These are phyloP conservation scores for Eucalyptus decipiens DNA, from an alignment of 345 rosid genomes.

Conservation along the genomic window DNA sequence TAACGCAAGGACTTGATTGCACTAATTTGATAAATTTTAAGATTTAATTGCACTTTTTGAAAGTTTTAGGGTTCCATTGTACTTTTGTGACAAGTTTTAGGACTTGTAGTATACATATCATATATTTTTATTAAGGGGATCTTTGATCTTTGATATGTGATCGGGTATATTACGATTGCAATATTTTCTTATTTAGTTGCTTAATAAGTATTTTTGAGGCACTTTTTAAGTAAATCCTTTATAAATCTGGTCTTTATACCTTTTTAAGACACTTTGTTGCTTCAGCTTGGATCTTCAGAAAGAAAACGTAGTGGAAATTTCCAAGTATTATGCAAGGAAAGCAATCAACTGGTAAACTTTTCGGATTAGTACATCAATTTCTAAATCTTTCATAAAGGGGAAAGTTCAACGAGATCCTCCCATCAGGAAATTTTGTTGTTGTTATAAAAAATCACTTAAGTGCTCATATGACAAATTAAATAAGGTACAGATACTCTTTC, in stretches of 20 bases:
- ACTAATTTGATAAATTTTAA: too few species aligned
- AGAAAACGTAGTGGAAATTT: not conserved
- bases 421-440: not conserved
- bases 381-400: not conserved
- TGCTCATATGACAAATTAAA: not conserved
- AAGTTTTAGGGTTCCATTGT: too few species aligned
- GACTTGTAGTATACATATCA: too few species aligned
- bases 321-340: not conserved
- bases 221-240: too few species aligned
- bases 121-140: not conserved
- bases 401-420: not conserved
- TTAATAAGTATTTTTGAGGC: not conserved
- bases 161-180: rapidly evolving
- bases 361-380: not conserved
- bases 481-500: too few species aligned
- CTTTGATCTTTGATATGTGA: not conserved
- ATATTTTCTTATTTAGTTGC: too few species aligned
- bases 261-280: too few species aligned
- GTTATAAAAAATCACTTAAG: too few species aligned
- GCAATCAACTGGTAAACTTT: not conserved
- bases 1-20: too few species aligned
- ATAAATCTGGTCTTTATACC: not conserved
- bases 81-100: rapidly evolving
- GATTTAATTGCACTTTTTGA: too few species aligned
- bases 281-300: too few species aligned